Evolutionary conservation across 345 rosid species (phyloP), one percentile per base, ranked within the genome.

Genomic region (Salix exigua): DNA sequence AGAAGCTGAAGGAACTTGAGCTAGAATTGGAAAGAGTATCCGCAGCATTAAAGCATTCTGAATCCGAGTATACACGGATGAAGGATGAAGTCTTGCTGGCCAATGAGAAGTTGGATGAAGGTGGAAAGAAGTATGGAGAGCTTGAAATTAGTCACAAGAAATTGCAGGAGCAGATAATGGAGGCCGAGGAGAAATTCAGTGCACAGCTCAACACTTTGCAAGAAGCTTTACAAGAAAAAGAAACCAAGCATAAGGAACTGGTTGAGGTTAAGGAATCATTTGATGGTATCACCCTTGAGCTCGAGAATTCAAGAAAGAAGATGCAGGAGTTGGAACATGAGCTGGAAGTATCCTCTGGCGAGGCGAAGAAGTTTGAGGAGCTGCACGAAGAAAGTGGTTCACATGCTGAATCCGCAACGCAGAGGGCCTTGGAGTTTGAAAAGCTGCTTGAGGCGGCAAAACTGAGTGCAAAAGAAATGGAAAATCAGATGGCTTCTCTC

Each of bases 1-100:
- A 96, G 85, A 96, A 92, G 83, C 73, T 85, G 55, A 89, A 88
- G 78, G 97, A 91, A 72, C 83, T 94, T 26, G 96, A 96, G 81
- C 73, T 87, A 35, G 98, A 94, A 85, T 51, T 92, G 85, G 94
- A 86, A 83, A 91, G 90, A 84, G 87, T 88, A 71, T 88, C 88
- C 46, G 89, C 77, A 67, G 88, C 90, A 75, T 70, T 94, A 74
- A 92, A 91, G 82, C 77, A 85, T 64, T 88, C 88, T 2, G 99
- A 94, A 79, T 88, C 90, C 21, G 91, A 92, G 77, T 92, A 89
- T 77, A 58, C 79, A 33, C 81, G 58, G 72, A 50, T 91, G 81
- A 86, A 85, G 85, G 91, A 88, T 71, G 92, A 91, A 70, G 80
- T 85, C 51, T 83, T 89, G 73, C 71, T 85, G 69, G 78, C 89